Percentiles rank a stretch among this genome's conserved stretches.
phyloP scores from a whole-genome alignment of 495 filamentous ascomycete genomes.

The Glonium stellatum region DNA sequence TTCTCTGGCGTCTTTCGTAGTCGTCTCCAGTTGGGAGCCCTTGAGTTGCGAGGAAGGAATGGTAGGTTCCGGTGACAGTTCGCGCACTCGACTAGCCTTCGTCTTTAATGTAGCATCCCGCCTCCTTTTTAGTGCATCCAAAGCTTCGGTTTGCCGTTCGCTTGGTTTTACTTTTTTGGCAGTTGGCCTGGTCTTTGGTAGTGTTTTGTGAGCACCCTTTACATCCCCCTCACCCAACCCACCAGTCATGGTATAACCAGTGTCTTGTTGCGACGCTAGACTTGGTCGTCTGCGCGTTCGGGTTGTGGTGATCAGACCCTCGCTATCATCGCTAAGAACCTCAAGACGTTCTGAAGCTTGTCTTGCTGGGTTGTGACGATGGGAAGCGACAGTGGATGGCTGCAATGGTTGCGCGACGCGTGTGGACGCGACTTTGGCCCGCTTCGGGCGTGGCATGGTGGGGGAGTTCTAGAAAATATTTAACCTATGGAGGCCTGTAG shows the following conservation, averaged over 20 bases:
- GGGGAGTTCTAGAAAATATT: not conserved
- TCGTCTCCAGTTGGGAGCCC: not conserved
- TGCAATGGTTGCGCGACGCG: slow-evolving; percentile 19
- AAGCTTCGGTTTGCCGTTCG: not conserved
- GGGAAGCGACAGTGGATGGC: slow-evolving; percentile 9
- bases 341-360: not conserved
- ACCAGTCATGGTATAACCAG: slow-evolving; percentile 27
- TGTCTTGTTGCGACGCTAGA: slow-evolving; percentile 9
- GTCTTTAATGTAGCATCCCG: slow-evolving; percentile 11
- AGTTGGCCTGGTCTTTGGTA: not conserved
- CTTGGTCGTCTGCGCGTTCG: slow-evolving; percentile 5
- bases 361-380: slow-evolving; percentile 8
- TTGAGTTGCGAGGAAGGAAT: not conserved
- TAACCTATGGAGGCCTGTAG: no score
- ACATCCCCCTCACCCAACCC: slow-evolving; percentile 19
- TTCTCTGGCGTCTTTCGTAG: not conserved
- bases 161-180: not conserved
- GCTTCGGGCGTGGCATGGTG: slow-evolving; percentile 41
- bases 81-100: not conserved
- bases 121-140: slow-evolving; percentile 12
- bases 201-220: not conserved
- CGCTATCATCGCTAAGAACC: slow-evolving; percentile 26
- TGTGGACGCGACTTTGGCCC: slow-evolving; percentile 38
- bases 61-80: not conserved
- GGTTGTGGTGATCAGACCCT: slow-evolving; percentile 25